A percentile compares a stretch with the other conserved stretches of the same genome.
Conservation (phyloP, 2,329 filamentous ascomycete species). For the Epichloe sp. region DNA sequence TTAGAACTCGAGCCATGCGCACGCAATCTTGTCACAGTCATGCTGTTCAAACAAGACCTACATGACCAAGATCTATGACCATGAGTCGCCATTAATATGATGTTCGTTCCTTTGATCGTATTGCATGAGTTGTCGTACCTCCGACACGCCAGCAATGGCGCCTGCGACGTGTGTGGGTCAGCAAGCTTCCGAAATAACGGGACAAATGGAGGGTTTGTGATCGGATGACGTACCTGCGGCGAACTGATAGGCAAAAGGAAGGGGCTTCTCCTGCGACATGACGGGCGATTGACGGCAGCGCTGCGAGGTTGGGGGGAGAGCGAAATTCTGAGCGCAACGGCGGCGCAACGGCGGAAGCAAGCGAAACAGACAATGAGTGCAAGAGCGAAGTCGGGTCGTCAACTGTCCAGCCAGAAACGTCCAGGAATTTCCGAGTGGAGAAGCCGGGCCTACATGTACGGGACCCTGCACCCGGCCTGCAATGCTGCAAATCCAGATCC, state of each 20-base stretch:
- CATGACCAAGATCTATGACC: conserved; percentile 69
- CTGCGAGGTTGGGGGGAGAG: not conserved
- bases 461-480: not conserved
- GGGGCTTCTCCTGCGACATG: conserved; percentile 59
- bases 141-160: conserved; percentile 93
- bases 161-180: conserved; percentile 29
- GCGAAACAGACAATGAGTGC: not conserved
- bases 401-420: not conserved
- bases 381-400: conserved; percentile 2
- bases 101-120: not conserved
- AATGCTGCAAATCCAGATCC: too few species aligned
- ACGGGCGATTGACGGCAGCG: conserved; percentile 20
- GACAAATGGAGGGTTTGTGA: conserved; percentile 3
- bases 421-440: not conserved
- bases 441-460: not conserved
- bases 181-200: not conserved
- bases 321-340: not conserved
- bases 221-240: conserved; percentile 55
- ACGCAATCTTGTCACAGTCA: not conserved
- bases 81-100: not conserved
- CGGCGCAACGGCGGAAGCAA: not conserved
- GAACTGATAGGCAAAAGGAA: conserved; percentile 92
- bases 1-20: not conserved
- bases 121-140: conserved; percentile 41
- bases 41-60: conserved; percentile 27